Percentiles rank a stretch among this genome's conserved stretches.
These are phyloP conservation scores for Boehmeria nivea DNA, from an alignment of 306 rosid species.

Conservation along the genomic window DNA sequence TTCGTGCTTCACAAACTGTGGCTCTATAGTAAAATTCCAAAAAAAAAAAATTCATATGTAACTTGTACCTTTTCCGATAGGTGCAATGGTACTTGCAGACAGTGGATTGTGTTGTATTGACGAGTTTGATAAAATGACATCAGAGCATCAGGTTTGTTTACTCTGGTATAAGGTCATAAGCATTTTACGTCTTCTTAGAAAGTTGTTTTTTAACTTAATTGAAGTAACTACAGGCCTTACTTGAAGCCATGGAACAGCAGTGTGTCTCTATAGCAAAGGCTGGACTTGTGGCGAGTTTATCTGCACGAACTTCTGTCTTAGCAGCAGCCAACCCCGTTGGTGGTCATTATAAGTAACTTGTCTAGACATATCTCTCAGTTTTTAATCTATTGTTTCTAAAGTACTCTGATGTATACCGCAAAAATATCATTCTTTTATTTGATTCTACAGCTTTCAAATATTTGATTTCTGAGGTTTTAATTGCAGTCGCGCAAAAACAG, in stretches of 20 bases:
- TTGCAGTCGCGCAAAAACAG: slow-evolving; percentile 96
- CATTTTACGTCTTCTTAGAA: slow-evolving; percentile 19
- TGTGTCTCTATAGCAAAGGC: slow-evolving; percentile 98
- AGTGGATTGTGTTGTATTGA: slow-evolving; percentile 95
- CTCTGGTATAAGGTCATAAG: slow-evolving; percentile 18
- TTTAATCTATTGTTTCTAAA: neutral
- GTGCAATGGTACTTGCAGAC: slow-evolving; percentile 96
- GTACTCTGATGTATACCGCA: slow-evolving; percentile 12
- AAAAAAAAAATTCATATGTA: no score
- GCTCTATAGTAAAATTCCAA: no score
- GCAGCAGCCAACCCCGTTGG: slow-evolving; percentile 98
- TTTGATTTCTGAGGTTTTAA: slow-evolving; percentile 9
- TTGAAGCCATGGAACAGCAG: slow-evolving; percentile 98
- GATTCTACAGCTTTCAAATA: slow-evolving; percentile 9
- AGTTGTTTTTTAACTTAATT: slow-evolving; percentile 11
- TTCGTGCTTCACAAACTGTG: no score
- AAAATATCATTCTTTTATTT: slow-evolving; percentile 18
- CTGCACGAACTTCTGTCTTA: slow-evolving; percentile 85
- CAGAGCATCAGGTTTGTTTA: slow-evolving; percentile 91
- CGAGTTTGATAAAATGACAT: slow-evolving; percentile 86
- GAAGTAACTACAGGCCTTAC: slow-evolving; percentile 52
- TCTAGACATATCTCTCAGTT: neutral
- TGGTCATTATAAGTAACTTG: slow-evolving; percentile 81
- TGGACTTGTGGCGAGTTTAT: slow-evolving; percentile 92
- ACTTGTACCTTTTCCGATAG: slow-evolving; percentile 28